These are phyloP conservation scores for Boletellus sp. DNA, from an alignment of 768 basidiomycete species.

Conservation along the genomic window DNA sequence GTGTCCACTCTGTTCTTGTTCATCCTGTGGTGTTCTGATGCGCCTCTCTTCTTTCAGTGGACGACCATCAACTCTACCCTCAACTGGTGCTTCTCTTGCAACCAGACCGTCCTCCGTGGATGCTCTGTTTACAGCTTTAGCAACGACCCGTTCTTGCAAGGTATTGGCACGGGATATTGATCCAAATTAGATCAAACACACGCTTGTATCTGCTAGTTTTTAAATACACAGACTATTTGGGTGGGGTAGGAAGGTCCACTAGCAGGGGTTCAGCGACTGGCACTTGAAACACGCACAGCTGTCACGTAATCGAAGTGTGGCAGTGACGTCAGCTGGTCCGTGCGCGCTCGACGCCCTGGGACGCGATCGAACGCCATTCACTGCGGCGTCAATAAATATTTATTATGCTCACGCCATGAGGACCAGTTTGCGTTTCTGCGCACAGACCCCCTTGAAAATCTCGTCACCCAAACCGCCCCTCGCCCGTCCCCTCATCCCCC, in stretches of 20 bases:
- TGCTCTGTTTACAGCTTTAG: conserved; percentile 29
- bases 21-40: neutral
- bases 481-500: neutral
- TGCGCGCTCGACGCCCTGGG: conserved; percentile 4
- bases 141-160: conserved; percentile 22
- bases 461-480: conserved; percentile 7
- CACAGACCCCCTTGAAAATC: conserved; percentile 22
- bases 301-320: no score
- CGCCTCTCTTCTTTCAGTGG: conserved; percentile 10
- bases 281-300: no score
- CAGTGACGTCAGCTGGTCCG: conserved; percentile 6
- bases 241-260: no score
- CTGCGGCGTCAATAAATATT: conserved; percentile 19
- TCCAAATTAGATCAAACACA: no score
- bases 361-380: neutral
- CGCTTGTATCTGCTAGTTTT: no score
- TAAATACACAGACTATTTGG: neutral
- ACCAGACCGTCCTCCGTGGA: conserved; percentile 29
- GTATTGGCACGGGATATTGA: no score
- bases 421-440: conserved; percentile 18
- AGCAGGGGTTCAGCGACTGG: no score
- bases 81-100: conserved; percentile 34
- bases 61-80: conserved; percentile 27
- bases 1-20: conserved; percentile 5
- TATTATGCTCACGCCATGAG: conserved; percentile 17